Evolutionary conservation across 805 yeast genomes (phyloP), one percentile per base, ranked within the genome.

Genomic region (Yarrowia bubula): DNA sequence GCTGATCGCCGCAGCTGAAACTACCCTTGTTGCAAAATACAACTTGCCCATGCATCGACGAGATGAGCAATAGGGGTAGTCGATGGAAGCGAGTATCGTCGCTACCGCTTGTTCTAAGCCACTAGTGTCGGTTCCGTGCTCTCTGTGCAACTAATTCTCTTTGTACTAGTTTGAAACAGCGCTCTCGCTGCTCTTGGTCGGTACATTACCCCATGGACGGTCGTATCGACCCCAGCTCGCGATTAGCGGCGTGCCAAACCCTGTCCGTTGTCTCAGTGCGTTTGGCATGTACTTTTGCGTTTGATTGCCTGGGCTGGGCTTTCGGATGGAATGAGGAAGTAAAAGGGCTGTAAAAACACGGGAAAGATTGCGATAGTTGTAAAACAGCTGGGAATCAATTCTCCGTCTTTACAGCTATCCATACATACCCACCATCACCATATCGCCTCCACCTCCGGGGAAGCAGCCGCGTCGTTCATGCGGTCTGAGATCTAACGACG

Each of bases 401-500:
- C 28, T 22, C 28, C 28, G 5, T 3, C 28, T 22, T 5, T 22
- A 3, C 28, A 22, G 28, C 28, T 22, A 22, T 5, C 28, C 28
- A 5, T 22, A 22, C 28, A 22, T 22, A 22, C 28, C 28, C 3
- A 22, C 28, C 28, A 22, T 22, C 4, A 5, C 28, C 28, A 22
- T 22, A 3, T 22, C 28, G 3, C 28, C 5, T 22, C 4, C 28
- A 22, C 28, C 28, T 22, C 28, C 28, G 28, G 28, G 42, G 57
- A 35, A 39, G 53, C 38, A 33, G 53, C 53, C 55, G 43, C 58
- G 35, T 51, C 43, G 14, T n/a, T 18, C 43, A 51, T 51, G 58
- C 58, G 42, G 58, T 51, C 58, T 51, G 43, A 51, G 57, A 51
- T 51, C 58, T 37, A 51, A 51, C 58, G 43, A 33, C 58, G 55